Evolutionary conservation across 164 flowering plant genomes (phyloP), one percentile per base, ranked within the genome.

Genomic region (Chimonanthus salicifolius): DNA sequence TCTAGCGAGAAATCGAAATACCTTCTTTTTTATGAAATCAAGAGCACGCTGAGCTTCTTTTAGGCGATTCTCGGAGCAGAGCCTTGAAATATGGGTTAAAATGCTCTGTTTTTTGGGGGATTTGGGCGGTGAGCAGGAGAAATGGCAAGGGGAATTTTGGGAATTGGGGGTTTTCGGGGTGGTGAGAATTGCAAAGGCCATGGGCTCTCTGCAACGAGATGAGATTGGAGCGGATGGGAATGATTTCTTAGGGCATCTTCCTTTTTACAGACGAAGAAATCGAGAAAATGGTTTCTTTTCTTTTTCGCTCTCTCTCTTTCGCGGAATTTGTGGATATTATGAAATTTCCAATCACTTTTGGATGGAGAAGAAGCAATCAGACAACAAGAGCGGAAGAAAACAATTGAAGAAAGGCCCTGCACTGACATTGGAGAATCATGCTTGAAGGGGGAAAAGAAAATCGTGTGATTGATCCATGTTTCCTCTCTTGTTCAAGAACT

Each of bases 181-280:
- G 67, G 54, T 45, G 71, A 67, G 50, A 49, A 68, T 68, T 47
- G 76, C 76, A 74, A 67, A 67, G 15, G 76, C 76, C 76, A 68
- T 74, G 15, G 54, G 46, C 76, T 58, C 50, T 73, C 47, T 66
- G 49, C 6, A 49, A 64, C 16, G 64, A 49, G 43, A 47, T 18
- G 47, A 60, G 64, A 43, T 21, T 72, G 21, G 68, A 48, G 13
- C 18, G 21, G 54, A 10, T 47, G 45, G 50, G 47, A 10, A 62
- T 49, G n/a, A 50, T 11, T 20, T n/a, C 11, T 33, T 45, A 4
- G 68, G 67, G 16, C 47, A 16, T 50, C 62, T 64, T 71, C 20
- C 48, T 66, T 43, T 43, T n/a, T 43, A 18, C 13, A 16, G 45
- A 43, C 15, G 13, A 64, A 66, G 49, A 43, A 11, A 54, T 58